These are phyloP conservation scores for Hapsidospora chrysogenum DNA, from an alignment of 495 filamentous ascomycete genomes.

Conservation along the genomic window DNA sequence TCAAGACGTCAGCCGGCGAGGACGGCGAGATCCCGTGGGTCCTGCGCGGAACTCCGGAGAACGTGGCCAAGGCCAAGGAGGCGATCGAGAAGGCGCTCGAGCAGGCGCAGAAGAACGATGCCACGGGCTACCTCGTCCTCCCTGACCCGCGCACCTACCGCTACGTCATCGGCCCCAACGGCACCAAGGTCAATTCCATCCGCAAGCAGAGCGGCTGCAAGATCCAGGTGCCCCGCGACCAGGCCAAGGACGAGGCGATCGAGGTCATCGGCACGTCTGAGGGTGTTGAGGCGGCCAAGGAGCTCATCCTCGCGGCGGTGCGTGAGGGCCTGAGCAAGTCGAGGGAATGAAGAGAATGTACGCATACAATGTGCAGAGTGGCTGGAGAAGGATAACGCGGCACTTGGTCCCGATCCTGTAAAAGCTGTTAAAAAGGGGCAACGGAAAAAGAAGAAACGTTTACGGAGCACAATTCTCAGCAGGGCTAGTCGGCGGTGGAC, in stretches of 20 bases:
- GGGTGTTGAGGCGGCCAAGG: slow-evolving; percentile 73
- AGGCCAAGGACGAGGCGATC: slow-evolving; percentile 66
- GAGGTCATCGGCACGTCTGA: slow-evolving; percentile 66
- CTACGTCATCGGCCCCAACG: slow-evolving; percentile 75
- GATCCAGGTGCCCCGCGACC: slow-evolving; percentile 77
- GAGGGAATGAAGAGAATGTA: slow-evolving; percentile 1
- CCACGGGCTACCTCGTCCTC: slow-evolving; percentile 72
- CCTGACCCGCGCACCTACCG: slow-evolving; percentile 83
- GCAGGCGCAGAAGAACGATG: slow-evolving; percentile 50
- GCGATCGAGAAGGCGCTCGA: slow-evolving; percentile 52
- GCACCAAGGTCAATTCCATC: slow-evolving; percentile 81
- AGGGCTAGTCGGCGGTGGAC: too few relatives aligned
- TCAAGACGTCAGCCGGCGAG: slow-evolving; percentile 40
- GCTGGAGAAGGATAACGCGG: too few relatives aligned
- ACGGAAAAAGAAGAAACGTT: too few relatives aligned
- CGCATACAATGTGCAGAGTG: too few relatives aligned
- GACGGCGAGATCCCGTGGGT: slow-evolving; percentile 83
- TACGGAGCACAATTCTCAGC: too few relatives aligned
- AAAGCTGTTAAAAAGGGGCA: too few relatives aligned
- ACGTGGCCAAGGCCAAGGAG: slow-evolving; percentile 60
- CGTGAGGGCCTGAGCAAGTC: slow-evolving; percentile 22
- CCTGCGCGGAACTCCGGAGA: slow-evolving; percentile 59
- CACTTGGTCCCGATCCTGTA: too few relatives aligned
- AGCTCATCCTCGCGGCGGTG: slow-evolving; percentile 74
- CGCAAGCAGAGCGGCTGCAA: slow-evolving; percentile 81